Base-by-base conservation (phyloP, 805 yeast genomes). In the Debaryomyces tyrocola region DNA sequence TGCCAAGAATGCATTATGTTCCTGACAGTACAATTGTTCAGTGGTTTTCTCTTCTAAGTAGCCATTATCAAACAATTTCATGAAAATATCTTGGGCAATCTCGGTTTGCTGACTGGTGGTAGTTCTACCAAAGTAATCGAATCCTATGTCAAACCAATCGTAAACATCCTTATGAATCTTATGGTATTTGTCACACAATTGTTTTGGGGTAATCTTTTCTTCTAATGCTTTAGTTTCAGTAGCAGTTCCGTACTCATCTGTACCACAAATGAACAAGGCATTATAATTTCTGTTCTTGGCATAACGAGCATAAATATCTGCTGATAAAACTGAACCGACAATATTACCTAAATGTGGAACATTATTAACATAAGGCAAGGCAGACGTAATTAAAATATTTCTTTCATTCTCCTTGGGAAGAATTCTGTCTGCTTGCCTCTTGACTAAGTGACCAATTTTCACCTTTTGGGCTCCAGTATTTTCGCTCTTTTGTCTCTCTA, bases 211-310 rank as follows among this genome's bases (percentile, higher is more conserved):
- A 49, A 88, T 86, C 36, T 86, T 84, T 62, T 94, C 99, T 66
- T 92, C 98, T 42, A 94, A 72, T 9, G 99, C 99, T 71, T 92
- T 94, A 24, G 99, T 94, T 69, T 94, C 99, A 12, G 99, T 94
- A 40, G 99, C 99, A 47, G 99, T 94, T 65, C 99, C 99, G 65
- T 94, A 94, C 72, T 94, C 99, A 66, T 94, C 99, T 33, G 99
- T 94, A 72, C 99, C 99, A 70, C 99, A 90, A 47, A 94, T 71
- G 61, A 74, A 94, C 53, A 94, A 73, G 17, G 96, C 77, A 66
- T 91, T 94, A 72, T 85, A 85, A 67, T 90, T 87, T 75, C 97
- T 83, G 58, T 85, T 84, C 68, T 90, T 91, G 64, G 87, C 82
- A 68, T 88, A 94, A 63, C 98, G 83, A 46, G 97, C 79, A 69